phyloP scores from a whole-genome alignment of 495 filamentous ascomycete species.

The Daldinia vernicosa region DNA sequence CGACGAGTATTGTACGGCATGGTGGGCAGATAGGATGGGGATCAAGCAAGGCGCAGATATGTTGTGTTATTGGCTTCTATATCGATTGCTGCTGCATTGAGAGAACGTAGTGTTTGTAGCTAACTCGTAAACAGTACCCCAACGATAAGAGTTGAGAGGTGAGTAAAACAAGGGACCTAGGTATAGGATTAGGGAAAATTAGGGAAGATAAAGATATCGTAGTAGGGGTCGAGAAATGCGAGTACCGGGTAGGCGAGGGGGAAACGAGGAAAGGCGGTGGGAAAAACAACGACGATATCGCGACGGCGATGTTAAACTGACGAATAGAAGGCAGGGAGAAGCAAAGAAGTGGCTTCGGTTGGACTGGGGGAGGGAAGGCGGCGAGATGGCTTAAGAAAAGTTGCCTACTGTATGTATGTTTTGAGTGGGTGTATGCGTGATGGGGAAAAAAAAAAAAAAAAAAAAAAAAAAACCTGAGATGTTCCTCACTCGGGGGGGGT shows the following conservation, averaged over 20 bases:
- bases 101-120: constrained; percentile 36
- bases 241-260: constrained; percentile 12
- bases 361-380: constrained; percentile 18
- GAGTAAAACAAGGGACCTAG: constrained; percentile 25
- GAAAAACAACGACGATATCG: constrained; percentile 28
- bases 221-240: constrained; percentile 4
- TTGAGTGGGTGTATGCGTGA: constrained; percentile 17
- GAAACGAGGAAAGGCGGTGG: constrained; percentile 30
- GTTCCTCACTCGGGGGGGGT: constrained; percentile 37
- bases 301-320: constrained; percentile 40
- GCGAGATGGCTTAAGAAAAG: constrained; percentile 28
- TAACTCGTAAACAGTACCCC: constrained; percentile 25
- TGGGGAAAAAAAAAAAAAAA: constrained; percentile 32
- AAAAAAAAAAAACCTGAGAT: constrained; percentile 26
- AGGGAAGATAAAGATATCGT: constrained; percentile 26
- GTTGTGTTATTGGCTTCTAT: constrained; percentile 36
- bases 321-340: constrained; percentile 30
- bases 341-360: constrained; percentile 26
- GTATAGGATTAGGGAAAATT: constrained; percentile 20
- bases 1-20: constrained; percentile 99
- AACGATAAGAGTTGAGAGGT: constrained; percentile 29
- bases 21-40: constrained; percentile 42
- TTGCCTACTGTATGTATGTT: constrained; percentile 5
- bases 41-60: constrained; percentile 32
- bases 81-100: constrained; percentile 42